Percentiles rank a stretch among this genome's conserved stretches.
Conservation (phyloP, 805 yeast species). For the Candida boidinii region DNA sequence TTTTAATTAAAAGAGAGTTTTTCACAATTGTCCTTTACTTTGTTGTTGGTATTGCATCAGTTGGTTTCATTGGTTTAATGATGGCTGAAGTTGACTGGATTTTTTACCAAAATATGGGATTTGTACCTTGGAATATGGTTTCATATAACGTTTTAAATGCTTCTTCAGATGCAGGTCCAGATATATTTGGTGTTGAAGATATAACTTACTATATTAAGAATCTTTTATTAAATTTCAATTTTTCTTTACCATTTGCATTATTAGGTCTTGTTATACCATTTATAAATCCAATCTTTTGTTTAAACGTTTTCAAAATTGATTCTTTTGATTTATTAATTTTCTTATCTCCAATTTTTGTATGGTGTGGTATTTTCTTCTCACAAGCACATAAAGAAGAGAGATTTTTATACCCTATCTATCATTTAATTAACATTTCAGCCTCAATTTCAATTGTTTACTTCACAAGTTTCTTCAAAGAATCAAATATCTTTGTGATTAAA, state of each 20-base stretch:
- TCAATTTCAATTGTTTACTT: conserved; percentile 32
- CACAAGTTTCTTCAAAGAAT: conserved; percentile 8
- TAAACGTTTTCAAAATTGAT: conserved; percentile 9
- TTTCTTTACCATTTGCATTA: conserved; percentile 33
- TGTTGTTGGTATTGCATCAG: conserved; percentile 10
- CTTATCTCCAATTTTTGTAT: conserved; percentile 47
- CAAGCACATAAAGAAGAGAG: conserved; percentile 95
- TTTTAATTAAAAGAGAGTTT: conserved; percentile 4
- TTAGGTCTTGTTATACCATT: conserved; percentile 27
- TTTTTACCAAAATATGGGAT: conserved; percentile 49
- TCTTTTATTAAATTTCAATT: conserved; percentile 66
- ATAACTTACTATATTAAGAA: conserved; percentile 62
- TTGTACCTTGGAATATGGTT: conserved; percentile 79
- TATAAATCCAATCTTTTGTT: conserved; percentile 23
- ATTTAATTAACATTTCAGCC: conserved; percentile 55
- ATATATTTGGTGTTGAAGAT: conserved; percentile 85
- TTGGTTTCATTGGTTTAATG: conserved; percentile 8
- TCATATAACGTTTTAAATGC: conserved; percentile 72
- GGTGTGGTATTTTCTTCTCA: conserved; percentile 56
- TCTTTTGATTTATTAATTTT: conserved; percentile 14
- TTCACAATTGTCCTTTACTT: conserved; percentile 7
- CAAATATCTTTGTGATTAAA: conserved; percentile 4
- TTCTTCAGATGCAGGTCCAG: conserved; percentile 69
- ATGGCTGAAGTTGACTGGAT: conserved; percentile 41
- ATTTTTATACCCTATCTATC: conserved; percentile 79